Conservation (phyloP, 2,329 filamentous ascomycete genomes). For the Alternaria viburni region DNA sequence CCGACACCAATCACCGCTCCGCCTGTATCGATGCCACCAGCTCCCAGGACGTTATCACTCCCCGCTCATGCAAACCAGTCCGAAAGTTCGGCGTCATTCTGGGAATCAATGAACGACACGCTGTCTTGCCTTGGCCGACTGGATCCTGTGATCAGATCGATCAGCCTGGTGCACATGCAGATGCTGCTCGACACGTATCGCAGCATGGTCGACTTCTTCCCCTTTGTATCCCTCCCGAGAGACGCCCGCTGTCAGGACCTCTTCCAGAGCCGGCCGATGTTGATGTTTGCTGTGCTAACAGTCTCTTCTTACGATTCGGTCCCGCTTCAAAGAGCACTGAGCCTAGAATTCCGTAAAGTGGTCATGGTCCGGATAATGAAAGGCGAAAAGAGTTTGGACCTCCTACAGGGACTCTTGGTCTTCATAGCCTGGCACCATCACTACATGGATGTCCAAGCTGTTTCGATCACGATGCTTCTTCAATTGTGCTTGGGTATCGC, state of each 20-base stretch:
- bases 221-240: constrained; percentile 41
- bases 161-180: constrained; percentile 45
- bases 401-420: constrained; percentile 41
- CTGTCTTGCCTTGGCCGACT: constrained; percentile 38
- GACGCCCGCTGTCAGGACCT: constrained; percentile 35
- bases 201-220: constrained; percentile 43
- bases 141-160: constrained; percentile 43
- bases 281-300: constrained; percentile 45
- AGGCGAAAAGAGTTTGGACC: constrained; percentile 44
- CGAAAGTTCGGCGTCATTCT: constrained; percentile 38
- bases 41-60: constrained; percentile 25
- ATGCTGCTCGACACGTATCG: constrained; percentile 40
- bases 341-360: constrained; percentile 46
- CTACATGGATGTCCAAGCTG: constrained; percentile 44
- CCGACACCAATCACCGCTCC: constrained; percentile 18
- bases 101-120: constrained; percentile 44
- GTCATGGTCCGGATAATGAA: constrained; percentile 45
- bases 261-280: constrained; percentile 39
- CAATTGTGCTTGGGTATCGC: constrained; percentile 44
- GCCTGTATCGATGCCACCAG: constrained; percentile 21
- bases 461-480: constrained; percentile 43
- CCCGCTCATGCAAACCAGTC: constrained; percentile 31
- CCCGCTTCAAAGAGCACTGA: constrained; percentile 36
- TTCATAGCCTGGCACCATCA: constrained; percentile 49
- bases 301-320: constrained; percentile 42